Base-by-base conservation (phyloP, 768 basidiomycete species). In the Mrakia gelida region DNA sequence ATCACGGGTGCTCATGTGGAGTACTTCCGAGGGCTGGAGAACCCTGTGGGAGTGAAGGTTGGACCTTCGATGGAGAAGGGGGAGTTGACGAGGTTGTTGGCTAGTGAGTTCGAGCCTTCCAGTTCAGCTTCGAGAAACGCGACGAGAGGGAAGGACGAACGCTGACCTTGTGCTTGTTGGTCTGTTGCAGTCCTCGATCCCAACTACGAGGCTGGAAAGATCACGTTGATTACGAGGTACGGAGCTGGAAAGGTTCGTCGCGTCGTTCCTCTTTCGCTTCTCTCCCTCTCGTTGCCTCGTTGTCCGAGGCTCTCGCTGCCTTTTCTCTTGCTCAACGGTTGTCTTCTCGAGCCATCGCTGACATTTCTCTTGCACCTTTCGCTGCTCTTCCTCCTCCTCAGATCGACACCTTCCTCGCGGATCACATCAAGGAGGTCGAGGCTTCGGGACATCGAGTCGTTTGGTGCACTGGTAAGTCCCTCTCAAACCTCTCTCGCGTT, bases 11-110 rank as follows among this genome's bases (percentile, higher is more conserved):
- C 95, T 5, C 97, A 99, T 83, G 91, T 98, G 45, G 96, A 98
- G 86, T 95, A 95, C 84, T 95, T 95, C 85, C 87, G 92, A 76
- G 94, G 94, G 10, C 91, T 97, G 74, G 87, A 93, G 71, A 96
- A 97, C 83, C 94, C 94, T 1, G 93, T 97, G 78, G 97, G 97
- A 2, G 89, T 98, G 86, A 99, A 99, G 84, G 93, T 96, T 9
- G 97, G 97, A 3, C 95, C 97, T 34, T 90, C 89, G 61, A 92
- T 98, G 92, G 86, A 86, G 56, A 83, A 86, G 10, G 92, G 89
- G 7, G 97, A 98, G 85, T 85, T 99, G 15, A 88, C 92, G 0
- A 80, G 86, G 59, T 83, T 98, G 65, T 85, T 99, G 23, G 89
- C 93, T 80, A 88, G 94, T 95, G 71, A 75, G 83, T 81, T 43